Evolutionary conservation across 305 asterid species (phyloP), one percentile per base, ranked within the genome.

Genomic region (Plantago coronopus): DNA sequence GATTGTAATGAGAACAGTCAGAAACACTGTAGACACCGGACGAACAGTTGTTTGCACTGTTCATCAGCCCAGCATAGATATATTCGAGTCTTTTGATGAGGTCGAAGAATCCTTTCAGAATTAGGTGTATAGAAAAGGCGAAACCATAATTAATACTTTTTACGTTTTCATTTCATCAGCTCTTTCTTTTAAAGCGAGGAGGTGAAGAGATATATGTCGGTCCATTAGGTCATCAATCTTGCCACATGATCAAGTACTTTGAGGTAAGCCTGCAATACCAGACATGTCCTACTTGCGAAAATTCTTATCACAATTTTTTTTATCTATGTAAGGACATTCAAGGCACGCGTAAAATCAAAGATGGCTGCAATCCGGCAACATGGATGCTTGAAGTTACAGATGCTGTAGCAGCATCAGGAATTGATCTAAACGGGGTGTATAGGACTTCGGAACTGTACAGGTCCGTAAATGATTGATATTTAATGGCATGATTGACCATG

Each of bases 381-480:
- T 83, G 87, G 91, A 79, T 81, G 91, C 67, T 84, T 29, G 91
- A 84, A 47, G 82, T 75, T n/a, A 74, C 88, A 17, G 78, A 88
- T 67, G 72, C 82, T 0, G 78, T 83, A 69, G 45, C 29, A 43
- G 55, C 65, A 5, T 55, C 72, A 46, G 85, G 84, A 9, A 51
- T 77, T 5, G 81, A 77, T 69, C 81, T 84, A 50, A 64, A 75
- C 12, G 75, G 81, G 57, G 7, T 79, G 3, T 84, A 81, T 66
- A 73, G 18, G 59, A 79, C 73, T 59, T 84, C 91, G 0, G 82
- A 79, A 40, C 75, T 81, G 37, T 81, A 73, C 59, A 69, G 76
- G 90, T 83, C 20, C 58, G 73, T 76, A 45, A 19, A 3, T 50
- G 5, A 2, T 27, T 27, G 31, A 27, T 27, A 25, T 19, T 27